Evolutionary conservation across 2,329 filamentous ascomycete species (phyloP).

Genomic region (Fusarium staphyleae): DNA sequence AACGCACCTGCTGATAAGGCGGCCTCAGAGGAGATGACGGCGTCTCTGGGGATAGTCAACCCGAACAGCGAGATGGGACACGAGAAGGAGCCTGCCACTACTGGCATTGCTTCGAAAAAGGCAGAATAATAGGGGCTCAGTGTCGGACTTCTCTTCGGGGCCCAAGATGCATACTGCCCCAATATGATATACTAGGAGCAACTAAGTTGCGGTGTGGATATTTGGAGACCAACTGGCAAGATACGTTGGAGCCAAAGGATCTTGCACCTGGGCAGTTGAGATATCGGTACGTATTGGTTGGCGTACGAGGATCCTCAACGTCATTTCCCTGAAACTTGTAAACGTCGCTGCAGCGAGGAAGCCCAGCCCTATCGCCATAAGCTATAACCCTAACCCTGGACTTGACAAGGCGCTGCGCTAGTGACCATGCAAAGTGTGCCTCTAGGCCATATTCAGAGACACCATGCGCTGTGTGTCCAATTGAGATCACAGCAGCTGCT

Average conservation of each 20-base stretch:
- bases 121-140: neutral
- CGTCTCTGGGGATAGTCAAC: conserved; percentile 16
- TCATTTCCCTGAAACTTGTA: conserved; percentile 1
- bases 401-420: too few relatives aligned
- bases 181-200: neutral
- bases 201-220: conserved; percentile 22
- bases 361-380: neutral
- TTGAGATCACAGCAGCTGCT: conserved; percentile 15
- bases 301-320: neutral
- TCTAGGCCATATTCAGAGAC: conserved; percentile 19
- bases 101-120: conserved; percentile 3
- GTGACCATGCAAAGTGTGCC: neutral
- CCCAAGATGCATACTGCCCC: neutral
- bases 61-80: conserved; percentile 11
- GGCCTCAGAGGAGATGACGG: conserved; percentile 6
- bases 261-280: neutral
- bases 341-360: neutral
- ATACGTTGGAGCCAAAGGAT: neutral
- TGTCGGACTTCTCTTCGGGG: neutral
- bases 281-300: too few relatives aligned
- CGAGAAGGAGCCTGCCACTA: neutral
- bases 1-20: conserved; percentile 22
- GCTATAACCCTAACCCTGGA: neutral
- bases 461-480: conserved; percentile 15
- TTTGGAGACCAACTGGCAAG: neutral